These are phyloP conservation scores for Hypoxylon subgilvum DNA, from an alignment of 495 filamentous ascomycete species.

Conservation along the genomic window DNA sequence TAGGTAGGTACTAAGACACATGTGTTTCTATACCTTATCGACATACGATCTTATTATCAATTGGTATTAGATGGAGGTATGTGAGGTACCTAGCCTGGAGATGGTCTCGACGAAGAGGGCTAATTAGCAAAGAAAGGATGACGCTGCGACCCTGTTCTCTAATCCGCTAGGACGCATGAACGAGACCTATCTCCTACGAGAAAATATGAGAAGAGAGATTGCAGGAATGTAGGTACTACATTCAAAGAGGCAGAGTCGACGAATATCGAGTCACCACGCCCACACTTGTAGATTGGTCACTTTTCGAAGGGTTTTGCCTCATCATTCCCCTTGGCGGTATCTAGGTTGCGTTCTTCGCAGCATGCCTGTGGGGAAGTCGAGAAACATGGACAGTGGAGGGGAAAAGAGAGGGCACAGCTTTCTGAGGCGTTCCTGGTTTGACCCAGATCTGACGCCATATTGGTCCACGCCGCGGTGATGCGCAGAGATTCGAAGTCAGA, in stretches of 20 bases:
- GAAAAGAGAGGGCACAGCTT: constrained; percentile 1
- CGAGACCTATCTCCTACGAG: neutral
- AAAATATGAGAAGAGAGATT: constrained; percentile 3
- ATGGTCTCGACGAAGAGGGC: neutral
- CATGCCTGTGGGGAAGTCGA: constrained; percentile 29
- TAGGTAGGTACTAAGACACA: too few species aligned
- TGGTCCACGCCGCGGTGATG: constrained; percentile 12
- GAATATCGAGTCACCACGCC: neutral
- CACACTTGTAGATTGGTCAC: constrained; percentile 8
- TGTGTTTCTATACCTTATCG: too few species aligned
- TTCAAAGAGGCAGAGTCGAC: too few species aligned
- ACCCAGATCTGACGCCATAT: constrained; percentile 1
- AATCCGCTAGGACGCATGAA: constrained; percentile 3
- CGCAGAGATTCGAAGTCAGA: constrained; percentile 1
- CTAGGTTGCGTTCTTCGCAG: too few species aligned
- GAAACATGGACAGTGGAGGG: constrained; percentile 13
- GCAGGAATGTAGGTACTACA: too few species aligned
- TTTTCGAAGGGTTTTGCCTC: constrained; percentile 4
- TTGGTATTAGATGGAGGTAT: too few species aligned
- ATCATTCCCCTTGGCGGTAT: constrained; percentile 23
- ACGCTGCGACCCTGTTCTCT: neutral
- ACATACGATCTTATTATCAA: too few species aligned
- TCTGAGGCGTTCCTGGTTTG: constrained; percentile 6
- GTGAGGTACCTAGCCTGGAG: too few species aligned
- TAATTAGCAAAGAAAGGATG: neutral